These are phyloP conservation scores for Hamamelis virginiana DNA, from an alignment of 164 flowering plant species.

Conservation along the genomic window DNA sequence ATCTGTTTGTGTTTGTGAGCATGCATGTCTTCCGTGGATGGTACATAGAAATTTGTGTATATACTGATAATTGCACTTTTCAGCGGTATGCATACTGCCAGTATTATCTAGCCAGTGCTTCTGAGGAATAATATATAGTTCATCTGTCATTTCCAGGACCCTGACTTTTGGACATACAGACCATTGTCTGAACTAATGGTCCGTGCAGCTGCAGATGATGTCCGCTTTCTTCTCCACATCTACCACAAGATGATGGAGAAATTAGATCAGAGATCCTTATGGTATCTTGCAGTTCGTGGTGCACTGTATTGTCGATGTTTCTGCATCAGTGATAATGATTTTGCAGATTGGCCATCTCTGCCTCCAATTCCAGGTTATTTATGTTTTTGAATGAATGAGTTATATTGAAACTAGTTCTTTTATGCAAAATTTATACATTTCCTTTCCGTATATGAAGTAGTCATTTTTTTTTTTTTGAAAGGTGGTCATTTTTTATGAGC, in stretches of 20 bases:
- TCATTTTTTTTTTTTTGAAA: too few species aligned
- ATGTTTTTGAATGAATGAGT: too few species aligned
- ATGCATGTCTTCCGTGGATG: too few species aligned
- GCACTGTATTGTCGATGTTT: slow-evolving; percentile 89
- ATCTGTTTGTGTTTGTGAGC: too few species aligned
- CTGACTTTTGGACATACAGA: slow-evolving; percentile 82
- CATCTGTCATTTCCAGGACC: slow-evolving; percentile 57
- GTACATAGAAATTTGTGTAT: neutral
- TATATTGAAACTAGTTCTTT: too few species aligned
- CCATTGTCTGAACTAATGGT: slow-evolving; percentile 87
- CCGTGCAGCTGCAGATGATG: slow-evolving; percentile 97
- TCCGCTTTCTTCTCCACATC: slow-evolving; percentile 83
- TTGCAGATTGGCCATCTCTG: slow-evolving; percentile 80
- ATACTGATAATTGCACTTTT: neutral
- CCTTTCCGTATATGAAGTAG: too few species aligned
- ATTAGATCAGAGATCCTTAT: slow-evolving; percentile 60
- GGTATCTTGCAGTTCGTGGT: slow-evolving; percentile 82
- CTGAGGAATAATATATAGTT: slow-evolving; percentile 5
- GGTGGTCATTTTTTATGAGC: too few species aligned
- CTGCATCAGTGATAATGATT: slow-evolving; percentile 65
- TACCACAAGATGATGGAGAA: slow-evolving; percentile 86
- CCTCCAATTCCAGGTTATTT: slow-evolving; percentile 77
- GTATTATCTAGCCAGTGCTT: neutral
- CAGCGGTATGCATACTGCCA: neutral
- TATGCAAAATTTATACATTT: too few species aligned